Base-by-base conservation (phyloP, 345 rosid species). In the Mercurialis annua region DNA sequence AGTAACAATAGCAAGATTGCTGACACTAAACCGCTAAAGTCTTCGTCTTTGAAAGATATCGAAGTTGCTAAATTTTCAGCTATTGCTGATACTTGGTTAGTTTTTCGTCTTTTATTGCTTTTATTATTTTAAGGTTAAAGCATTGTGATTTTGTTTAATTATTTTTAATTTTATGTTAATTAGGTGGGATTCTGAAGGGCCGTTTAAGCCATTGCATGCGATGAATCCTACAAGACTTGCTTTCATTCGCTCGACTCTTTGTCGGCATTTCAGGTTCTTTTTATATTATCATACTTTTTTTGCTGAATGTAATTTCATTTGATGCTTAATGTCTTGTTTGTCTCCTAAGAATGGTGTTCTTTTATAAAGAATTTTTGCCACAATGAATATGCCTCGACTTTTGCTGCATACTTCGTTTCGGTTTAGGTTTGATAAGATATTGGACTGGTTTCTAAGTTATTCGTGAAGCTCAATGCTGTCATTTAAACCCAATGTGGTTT, bases 171-270 rank as follows among this genome's bases (percentile, higher is more conserved):
- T 12, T 33, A 20, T n/a, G 15, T 21, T 50, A 2, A 40, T 48
- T 69, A 94, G 99, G 98, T 94, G 98, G 99, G 96, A 89, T 79
- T 72, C 86, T 62, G 88, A 84, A 74, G 98, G 96, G 40, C 97
- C 98, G 0, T 94, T 88, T 69, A 92, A 85, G 65, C 98, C 98
- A 1, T 80, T 94, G 81, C 97, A 94, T 78, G 51, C 47, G 31
- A 80, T 91, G 90, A 94, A 94, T 65, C 97, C 98, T 46, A 86
- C 90, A 12, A 81, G 98, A 60, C 78, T 94, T 58, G 93, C 98
- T 73, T 94, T 94, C 77, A 81, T 92, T 44, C 92, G 93, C 55
- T 94, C 99, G n/a, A 78, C 96, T 18, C 87, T 94, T 61, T 89
- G 97, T 64, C 83, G 93, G 53, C 96, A 91, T 76, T 94, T 94